Evolutionary conservation across 805 yeast species (phyloP), one percentile per base, ranked within the genome.

Genomic region (Kuraishia floccosa): DNA sequence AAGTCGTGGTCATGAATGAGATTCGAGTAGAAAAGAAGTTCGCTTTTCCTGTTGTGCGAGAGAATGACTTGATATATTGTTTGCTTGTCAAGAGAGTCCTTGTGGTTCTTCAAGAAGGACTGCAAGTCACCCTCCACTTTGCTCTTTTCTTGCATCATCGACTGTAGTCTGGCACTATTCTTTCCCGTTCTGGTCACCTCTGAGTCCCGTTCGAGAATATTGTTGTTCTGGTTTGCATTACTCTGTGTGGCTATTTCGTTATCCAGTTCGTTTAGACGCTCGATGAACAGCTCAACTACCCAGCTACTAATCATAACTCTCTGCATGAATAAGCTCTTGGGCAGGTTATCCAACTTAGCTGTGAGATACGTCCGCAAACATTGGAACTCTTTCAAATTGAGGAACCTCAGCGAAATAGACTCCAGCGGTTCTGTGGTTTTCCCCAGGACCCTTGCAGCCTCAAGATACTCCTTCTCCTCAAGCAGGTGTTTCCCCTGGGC

Each of bases 21-120:
- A 21, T 70, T 72, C 0, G 95, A 87, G 52, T 69, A 84, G 35
- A 60, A 66, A 1, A 89, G 43, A 11, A 86, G 55, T 46, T 77
- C 80, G 0, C 68, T 63, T 29, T 68, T 68, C 35, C 80, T 62
- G 36, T 85, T 78, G 43, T 80, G 80, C 3, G 75, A 68, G 0
- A 66, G 53, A 31, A 89, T 63, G 4, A 87, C 68, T 45, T 84
- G 86, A 43, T 78, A 82, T 0, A 82, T 59, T 0, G 94, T 77
- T 7, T 63, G 63, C 22, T 63, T 63, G 47, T 86, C 93, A n/a
- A 85, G 44, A 4, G 50, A 42, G 17, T 58, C 56, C 33, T 63
- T 54, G 46, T 73, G 64, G 2, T 54, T 44, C 3, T 56, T 46
- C 11, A 86, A 48, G 47, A 86, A 84, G 2, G 50, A 43, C 17